Conservation (phyloP, 1,284 basidiomycete species). For the Paramarasmius palmivorus region DNA sequence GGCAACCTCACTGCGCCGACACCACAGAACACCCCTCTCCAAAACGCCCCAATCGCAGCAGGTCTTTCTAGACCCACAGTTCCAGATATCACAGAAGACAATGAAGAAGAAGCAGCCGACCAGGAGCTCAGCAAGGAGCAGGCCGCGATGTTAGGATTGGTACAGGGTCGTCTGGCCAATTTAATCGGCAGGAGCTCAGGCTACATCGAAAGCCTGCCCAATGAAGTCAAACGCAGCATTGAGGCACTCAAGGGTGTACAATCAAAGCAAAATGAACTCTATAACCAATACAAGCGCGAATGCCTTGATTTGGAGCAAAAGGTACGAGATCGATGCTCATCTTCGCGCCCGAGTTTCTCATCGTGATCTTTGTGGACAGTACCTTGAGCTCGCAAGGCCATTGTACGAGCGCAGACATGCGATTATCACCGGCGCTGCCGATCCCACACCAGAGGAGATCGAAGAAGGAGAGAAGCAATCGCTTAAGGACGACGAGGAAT, state of each 20-base stretch:
- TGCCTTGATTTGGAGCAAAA: conserved; percentile 97
- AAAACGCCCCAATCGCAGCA: conserved; percentile 64
- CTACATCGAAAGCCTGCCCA: conserved; percentile 85
- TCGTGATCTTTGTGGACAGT: conserved; percentile 48
- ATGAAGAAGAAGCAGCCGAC: conserved; percentile 56
- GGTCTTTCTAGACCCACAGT: conserved; percentile 70
- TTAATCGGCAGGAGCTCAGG: conserved; percentile 83
- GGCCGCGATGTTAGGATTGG: conserved; percentile 59
- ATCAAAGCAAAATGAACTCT: conserved; percentile 89
- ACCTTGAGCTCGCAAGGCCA: conserved; percentile 82
- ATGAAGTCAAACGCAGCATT: conserved; percentile 81
- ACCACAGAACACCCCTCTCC: conserved; percentile 81
- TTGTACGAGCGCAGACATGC: conserved; percentile 86
- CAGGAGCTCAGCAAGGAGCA: conserved; percentile 34
- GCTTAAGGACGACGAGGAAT: conserved; percentile 67
- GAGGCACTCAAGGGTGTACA: conserved; percentile 96
- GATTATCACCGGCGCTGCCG: conserved; percentile 79
- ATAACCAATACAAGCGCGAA: conserved; percentile 96
- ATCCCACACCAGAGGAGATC: conserved; percentile 84
- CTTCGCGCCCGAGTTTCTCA: conserved; percentile 10
- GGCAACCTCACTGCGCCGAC: conserved; percentile 66
- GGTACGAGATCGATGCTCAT: conserved; percentile 42
- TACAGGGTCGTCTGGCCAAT: conserved; percentile 63
- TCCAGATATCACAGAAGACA: conserved; percentile 69
- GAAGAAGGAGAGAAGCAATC: conserved; percentile 74